Percentiles rank a stretch among this genome's conserved stretches.
Conservation (phyloP, 495 filamentous ascomycete species). For the Friedmanniomyces simplex region DNA sequence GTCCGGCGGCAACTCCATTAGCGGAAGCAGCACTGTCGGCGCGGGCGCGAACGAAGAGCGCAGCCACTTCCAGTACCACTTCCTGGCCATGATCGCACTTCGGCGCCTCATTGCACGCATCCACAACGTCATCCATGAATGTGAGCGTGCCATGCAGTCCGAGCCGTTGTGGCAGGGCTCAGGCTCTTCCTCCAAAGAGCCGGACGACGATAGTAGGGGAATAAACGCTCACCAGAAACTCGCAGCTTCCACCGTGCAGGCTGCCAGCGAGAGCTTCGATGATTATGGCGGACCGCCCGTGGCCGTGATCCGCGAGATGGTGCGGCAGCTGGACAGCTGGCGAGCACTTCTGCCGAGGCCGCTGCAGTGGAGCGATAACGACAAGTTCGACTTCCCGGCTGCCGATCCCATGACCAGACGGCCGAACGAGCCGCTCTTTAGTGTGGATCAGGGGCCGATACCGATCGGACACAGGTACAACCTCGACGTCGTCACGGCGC, state of each 20-base stretch:
- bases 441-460: slow-evolving; percentile 36
- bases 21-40: not conserved
- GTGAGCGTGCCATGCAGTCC: slow-evolving; percentile 27
- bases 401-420: not conserved
- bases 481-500: slow-evolving; percentile 45
- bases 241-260: slow-evolving; percentile 3
- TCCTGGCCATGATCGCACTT: slow-evolving; percentile 48
- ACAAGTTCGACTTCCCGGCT: slow-evolving; percentile 33
- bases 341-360: slow-evolving; percentile 41
- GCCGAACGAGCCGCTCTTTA: slow-evolving; percentile 35
- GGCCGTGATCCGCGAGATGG: slow-evolving; percentile 38
- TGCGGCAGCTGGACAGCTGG: slow-evolving; percentile 44
- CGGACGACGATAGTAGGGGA: not conserved
- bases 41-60: not conserved
- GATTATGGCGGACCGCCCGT: slow-evolving; percentile 27
- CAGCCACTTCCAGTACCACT: slow-evolving; percentile 43
- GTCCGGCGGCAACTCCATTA: slow-evolving; percentile 2
- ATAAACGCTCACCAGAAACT: not conserved
- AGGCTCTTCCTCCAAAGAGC: not conserved
- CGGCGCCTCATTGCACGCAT: slow-evolving; percentile 42
- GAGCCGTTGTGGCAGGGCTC: slow-evolving; percentile 9
- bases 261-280: slow-evolving; percentile 15
- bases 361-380: slow-evolving; percentile 45
- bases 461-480: slow-evolving; percentile 37
- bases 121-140: slow-evolving; percentile 39